Percentiles rank a stretch among this genome's conserved stretches.
Evolutionary conservation across 2,329 filamentous ascomycete species (phyloP).

Genomic region (Lecanoromycetidae sp.): DNA sequence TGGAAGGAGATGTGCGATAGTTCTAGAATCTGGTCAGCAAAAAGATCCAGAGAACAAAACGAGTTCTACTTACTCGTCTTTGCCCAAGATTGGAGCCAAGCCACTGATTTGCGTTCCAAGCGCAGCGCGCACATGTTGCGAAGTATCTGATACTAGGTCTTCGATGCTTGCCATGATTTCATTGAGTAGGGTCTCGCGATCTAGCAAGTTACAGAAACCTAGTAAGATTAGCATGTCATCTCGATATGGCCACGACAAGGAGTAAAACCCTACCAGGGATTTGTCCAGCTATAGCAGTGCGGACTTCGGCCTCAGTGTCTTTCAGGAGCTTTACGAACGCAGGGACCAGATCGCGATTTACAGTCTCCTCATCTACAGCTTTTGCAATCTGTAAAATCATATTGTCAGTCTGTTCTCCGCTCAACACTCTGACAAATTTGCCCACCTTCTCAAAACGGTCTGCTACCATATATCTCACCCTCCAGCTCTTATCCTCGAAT

Average conservation of each 20-base stretch:
- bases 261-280: conserved; percentile 55
- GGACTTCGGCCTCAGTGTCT: conserved; percentile 93
- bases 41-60: background rate
- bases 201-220: conserved; percentile 87
- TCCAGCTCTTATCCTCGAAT: conserved; percentile 99
- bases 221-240: conserved; percentile 19
- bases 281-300: conserved; percentile 91
- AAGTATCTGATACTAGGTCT: conserved; percentile 88
- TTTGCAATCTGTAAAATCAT: conserved; percentile 64
- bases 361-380: conserved; percentile 93
- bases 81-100: conserved; percentile 89
- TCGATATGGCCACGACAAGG: background rate
- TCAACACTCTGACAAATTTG: background rate
- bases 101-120: conserved; percentile 95
- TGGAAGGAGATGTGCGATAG: conserved; percentile 87
- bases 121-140: conserved; percentile 90
- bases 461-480: conserved; percentile 97
- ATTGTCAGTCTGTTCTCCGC: background rate
- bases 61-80: conserved; percentile 64
- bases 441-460: conserved; percentile 91
- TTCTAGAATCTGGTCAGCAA: conserved; percentile 37
- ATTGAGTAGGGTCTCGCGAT: conserved; percentile 75
- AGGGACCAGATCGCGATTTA: conserved; percentile 84
- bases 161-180: conserved; percentile 96
- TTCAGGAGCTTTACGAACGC: conserved; percentile 96